Base-by-base conservation (phyloP, 2,329 filamentous ascomycete species). In the Epichloe coenophiala region DNA sequence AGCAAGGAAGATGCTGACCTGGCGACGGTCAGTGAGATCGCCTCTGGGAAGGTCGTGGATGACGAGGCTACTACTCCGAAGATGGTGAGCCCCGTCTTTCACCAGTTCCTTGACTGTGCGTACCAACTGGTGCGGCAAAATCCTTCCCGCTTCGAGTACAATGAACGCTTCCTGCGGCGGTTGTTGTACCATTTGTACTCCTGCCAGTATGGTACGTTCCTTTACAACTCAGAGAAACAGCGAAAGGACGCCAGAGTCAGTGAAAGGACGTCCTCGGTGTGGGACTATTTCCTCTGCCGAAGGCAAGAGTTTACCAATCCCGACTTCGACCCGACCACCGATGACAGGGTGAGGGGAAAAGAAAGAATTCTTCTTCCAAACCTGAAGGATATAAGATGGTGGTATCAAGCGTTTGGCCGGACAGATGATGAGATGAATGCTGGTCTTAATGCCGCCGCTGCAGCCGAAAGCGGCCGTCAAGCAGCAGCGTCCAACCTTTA, bases 141-240 rank as follows among this genome's bases (percentile, higher is more conserved):
- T 59, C 89, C 89, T 0, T 86, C 81, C 6, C 84, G 90, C 0
- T 98, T 98, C 62, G 91, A 98, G 65, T 98, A 89, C 68, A 97
- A 95, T 58, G 93, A 97, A 64, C 82, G 91, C 4, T 97, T 98
- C 65, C 71, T 98, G 6, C 79, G 88, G 27, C 81, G 93, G 19
- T 72, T 98, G 3, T 74, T 97, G 2, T 98, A 97, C 63, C 93
- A 98, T 64, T 77, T 95, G 1, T 91, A 97, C 63, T 91, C 91
- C 0, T 95, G 90, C 57, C 93, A 98, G 64, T 98, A 96, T 56
- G 93, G 93, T 44, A 96, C 91, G 0, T 98, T 98, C 64, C 74
- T 98, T 5, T 95, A 87, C 68, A 96, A 98, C 68, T 94, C 81
- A 51, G 93, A 98, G 65, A 93, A 89, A 61, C 86, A 95, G 60